phyloP scores from a whole-genome alignment of 2,329 filamentous ascomycete species.

The Hypomyces perniciosus region DNA sequence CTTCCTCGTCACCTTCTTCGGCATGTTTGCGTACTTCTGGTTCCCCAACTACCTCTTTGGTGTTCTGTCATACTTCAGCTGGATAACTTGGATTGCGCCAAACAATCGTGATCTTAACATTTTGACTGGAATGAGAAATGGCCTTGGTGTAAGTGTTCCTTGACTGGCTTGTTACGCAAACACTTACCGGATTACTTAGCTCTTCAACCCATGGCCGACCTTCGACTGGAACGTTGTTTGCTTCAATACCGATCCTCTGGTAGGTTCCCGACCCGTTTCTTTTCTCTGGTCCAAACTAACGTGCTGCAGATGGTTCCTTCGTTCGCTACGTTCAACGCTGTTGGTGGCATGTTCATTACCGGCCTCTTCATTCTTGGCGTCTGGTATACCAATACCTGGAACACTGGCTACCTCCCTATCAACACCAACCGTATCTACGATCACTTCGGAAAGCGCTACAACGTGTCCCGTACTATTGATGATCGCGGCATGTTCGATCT shows the following conservation, averaged over 20 bases:
- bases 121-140: conserved; percentile 36
- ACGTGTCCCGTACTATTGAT: conserved; percentile 39
- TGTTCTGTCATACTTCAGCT: conserved; percentile 39
- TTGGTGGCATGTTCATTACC: conserved; percentile 25
- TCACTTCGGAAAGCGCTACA: conserved; percentile 36
- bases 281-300: too few relatives aligned
- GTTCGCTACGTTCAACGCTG: conserved; percentile 31
- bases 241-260: conserved; percentile 20
- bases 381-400: conserved; percentile 29
- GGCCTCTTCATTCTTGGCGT: conserved; percentile 26
- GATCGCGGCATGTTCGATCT: conserved; percentile 25
- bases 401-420: conserved; percentile 40
- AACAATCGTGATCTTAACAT: conserved; percentile 35
- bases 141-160: too few relatives aligned
- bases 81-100: conserved; percentile 47
- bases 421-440: conserved; percentile 42
- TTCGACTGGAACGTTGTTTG: conserved; percentile 43
- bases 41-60: conserved; percentile 41
- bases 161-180: too few relatives aligned
- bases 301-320: conserved; percentile 31
- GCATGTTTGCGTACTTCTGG: conserved; percentile 39
- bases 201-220: conserved; percentile 45
- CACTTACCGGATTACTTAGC: too few relatives aligned
- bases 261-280: too few relatives aligned
- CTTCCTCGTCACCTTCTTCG: conserved; percentile 34